Evolutionary conservation across 108 stramenopile species (phyloP), one percentile per base, ranked within the genome.

Genomic region (Thalassiosira profunda): DNA sequence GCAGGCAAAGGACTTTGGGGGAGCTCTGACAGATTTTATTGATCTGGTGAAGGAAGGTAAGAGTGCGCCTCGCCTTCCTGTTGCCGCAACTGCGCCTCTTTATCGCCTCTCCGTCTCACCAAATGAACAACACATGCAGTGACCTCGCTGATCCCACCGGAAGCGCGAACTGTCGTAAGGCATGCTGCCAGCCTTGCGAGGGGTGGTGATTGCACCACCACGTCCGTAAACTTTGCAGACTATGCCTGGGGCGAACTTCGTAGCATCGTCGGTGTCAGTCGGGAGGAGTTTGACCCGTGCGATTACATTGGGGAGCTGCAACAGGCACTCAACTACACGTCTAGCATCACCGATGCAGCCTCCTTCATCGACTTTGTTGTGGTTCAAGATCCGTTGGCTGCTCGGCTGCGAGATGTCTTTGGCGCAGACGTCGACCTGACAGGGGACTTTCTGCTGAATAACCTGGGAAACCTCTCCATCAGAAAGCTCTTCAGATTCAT

Each of bases 231-330:
- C 40, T 69, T 69, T 38, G 26, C 41, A 14, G 23, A 58, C 7
- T 69, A 38, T 24, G 35, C 67, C 12, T 69, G 11, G 29, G 38
- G n/a, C 45, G 1, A 31, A 29, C 46, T 69, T n/a, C n/a, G n/a
- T 11, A 30, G 48, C 10, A 43, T 45, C 11, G 57, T 44, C 15
- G 14, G 8, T 18, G 25, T 47, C 28, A 21, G 23, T 25, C 6
- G 2, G 26, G 57, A 38, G 10, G 43, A 58, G 0, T 69, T 69
- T 18, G 14, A 54, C 21, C 54, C 67, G 14, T 69, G 67, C 29
- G 67, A 69, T 20, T 58, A 69, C 57, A 41, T 69, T 4, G 33
- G 47, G 36, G 41, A 69, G 28, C 57, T 69, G 47, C 67, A 69
- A 35, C 42, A 45, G 33, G 67, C 18, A 43, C 45, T 69, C 28